These are phyloP conservation scores for Astragalus glycyphyllos DNA, from an alignment of 306 rosid genomes.

Conservation along the genomic window DNA sequence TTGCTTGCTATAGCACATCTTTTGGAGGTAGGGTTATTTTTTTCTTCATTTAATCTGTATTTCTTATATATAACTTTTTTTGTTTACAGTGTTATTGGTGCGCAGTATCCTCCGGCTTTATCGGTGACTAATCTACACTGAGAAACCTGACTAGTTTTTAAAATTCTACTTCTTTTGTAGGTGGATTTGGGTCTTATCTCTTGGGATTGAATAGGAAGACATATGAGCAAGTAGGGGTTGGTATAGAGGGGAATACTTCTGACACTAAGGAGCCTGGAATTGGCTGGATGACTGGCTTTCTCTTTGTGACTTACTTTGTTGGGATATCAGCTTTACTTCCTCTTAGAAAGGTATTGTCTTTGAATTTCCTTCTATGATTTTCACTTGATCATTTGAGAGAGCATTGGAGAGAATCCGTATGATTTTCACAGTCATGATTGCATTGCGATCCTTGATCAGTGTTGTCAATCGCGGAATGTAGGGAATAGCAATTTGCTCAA, in stretches of 20 bases:
- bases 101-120: too few species aligned
- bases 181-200: slow-evolving; percentile 89
- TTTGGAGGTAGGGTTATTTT: slow-evolving; percentile 66
- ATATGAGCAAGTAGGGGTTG: slow-evolving; percentile 74
- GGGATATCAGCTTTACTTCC: slow-evolving; percentile 84
- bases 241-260: slow-evolving; percentile 69
- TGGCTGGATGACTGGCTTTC: slow-evolving; percentile 93
- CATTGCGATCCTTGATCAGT: too few species aligned
- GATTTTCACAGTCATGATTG: too few species aligned
- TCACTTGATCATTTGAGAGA: slow-evolving; percentile 19
- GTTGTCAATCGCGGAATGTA: too few species aligned
- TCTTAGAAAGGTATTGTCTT: slow-evolving; percentile 74
- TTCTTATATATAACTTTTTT: too few species aligned
- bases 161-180: slow-evolving; percentile 48
- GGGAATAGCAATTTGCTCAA: too few species aligned
- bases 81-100: too few species aligned
- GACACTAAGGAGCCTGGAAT: slow-evolving; percentile 82
- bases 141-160: neutral
- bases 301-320: slow-evolving; percentile 82
- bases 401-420: neutral
- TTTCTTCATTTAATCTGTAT: neutral
- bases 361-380: slow-evolving; percentile 21
- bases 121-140: too few species aligned
- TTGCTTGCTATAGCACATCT: slow-evolving; percentile 85
- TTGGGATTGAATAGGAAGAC: slow-evolving; percentile 77